A percentile compares a stretch with the other conserved stretches of the same genome.
Conservation (phyloP, 2,329 filamentous ascomycete species). For the Colletotrichum tabaci region DNA sequence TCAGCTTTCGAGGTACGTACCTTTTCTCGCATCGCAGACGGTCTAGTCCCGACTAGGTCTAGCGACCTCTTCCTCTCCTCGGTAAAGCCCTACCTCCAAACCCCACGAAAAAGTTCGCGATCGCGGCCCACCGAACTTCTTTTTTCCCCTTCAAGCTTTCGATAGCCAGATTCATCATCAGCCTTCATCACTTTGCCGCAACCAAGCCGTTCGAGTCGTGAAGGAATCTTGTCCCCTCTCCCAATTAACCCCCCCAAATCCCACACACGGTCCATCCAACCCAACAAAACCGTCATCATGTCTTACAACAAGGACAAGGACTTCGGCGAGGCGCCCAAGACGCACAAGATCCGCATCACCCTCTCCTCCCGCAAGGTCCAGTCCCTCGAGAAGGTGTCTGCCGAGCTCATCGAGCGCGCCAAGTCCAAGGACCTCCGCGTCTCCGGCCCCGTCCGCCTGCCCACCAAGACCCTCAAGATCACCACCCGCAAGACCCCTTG, state of each 20-base stretch:
- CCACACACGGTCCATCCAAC: constrained; percentile 22
- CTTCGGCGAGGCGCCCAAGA: constrained; percentile 92
- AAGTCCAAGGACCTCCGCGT: constrained; percentile 98
- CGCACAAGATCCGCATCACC: constrained; percentile 95
- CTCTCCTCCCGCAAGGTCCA: constrained; percentile 90
- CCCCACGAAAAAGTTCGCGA: constrained; percentile 45
- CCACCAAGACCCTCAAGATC: constrained; percentile 97
- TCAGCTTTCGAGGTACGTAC: constrained; percentile 2
- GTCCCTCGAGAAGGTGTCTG: constrained; percentile 97
- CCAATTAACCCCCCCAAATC: constrained; percentile 25
- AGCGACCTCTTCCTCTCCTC: background rate
- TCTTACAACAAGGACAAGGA: constrained; percentile 99
- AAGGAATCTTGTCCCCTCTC: constrained; percentile 62
- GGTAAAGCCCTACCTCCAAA: constrained; percentile 42
- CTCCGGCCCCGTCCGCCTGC: constrained; percentile 92
- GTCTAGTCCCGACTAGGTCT: background rate
- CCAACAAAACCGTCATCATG: constrained; percentile 71
- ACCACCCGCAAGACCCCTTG: constrained; percentile 98
- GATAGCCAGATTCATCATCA: constrained; percentile 45
- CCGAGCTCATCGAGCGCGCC: constrained; percentile 97
- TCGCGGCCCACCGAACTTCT: background rate
- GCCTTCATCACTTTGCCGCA: constrained; percentile 87
- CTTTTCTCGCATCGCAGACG: background rate
- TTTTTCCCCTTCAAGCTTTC: constrained; percentile 34
- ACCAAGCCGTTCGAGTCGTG: constrained; percentile 84